Conservation (phyloP, 2,329 filamentous ascomycete genomes). For the Endoconidiophora laricicola region DNA sequence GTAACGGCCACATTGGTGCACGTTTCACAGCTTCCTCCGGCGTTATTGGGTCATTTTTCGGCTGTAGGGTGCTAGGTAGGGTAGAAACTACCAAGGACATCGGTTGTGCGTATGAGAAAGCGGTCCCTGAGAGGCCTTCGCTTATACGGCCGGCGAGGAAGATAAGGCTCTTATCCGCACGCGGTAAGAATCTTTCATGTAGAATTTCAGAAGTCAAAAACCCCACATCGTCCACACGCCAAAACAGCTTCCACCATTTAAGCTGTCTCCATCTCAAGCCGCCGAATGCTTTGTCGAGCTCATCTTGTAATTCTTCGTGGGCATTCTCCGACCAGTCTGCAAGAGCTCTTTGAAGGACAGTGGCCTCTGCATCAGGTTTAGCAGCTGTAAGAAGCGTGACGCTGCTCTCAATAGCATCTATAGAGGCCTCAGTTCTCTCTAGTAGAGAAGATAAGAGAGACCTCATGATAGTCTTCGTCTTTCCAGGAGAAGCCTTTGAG, state of each 20-base stretch:
- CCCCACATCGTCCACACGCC: constrained; percentile 81
- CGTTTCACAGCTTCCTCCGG: constrained; percentile 15
- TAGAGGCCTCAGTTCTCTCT: constrained; percentile 31
- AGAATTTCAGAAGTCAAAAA: constrained; percentile 71
- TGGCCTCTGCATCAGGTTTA: constrained; percentile 19
- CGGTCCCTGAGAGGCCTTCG: constrained; percentile 23
- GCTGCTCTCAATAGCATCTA: constrained; percentile 32
- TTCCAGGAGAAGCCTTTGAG: constrained; percentile 25
- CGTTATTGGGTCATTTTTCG: constrained; percentile 1
- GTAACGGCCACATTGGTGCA: constrained; percentile 46
- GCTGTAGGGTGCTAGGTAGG: not conserved
- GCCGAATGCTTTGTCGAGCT: constrained; percentile 62
- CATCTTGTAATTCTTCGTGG: constrained; percentile 66
- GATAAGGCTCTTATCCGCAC: constrained; percentile 65
- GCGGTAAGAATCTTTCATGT: constrained; percentile 56
- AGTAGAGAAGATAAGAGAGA: constrained; percentile 52
- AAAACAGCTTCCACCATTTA: constrained; percentile 89
- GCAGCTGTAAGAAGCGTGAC: constrained; percentile 21
- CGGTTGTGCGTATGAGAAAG: constrained; percentile 23
- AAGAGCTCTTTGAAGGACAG: constrained; percentile 36
- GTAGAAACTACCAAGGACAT: constrained; percentile 13
- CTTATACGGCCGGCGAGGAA: constrained; percentile 65
- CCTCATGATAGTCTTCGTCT: constrained; percentile 49
- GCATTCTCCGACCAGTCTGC: constrained; percentile 60
- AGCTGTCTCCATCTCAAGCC: constrained; percentile 65